These are phyloP conservation scores for Murraya paniculata DNA, from an alignment of 345 rosid species.

Conservation along the genomic window DNA sequence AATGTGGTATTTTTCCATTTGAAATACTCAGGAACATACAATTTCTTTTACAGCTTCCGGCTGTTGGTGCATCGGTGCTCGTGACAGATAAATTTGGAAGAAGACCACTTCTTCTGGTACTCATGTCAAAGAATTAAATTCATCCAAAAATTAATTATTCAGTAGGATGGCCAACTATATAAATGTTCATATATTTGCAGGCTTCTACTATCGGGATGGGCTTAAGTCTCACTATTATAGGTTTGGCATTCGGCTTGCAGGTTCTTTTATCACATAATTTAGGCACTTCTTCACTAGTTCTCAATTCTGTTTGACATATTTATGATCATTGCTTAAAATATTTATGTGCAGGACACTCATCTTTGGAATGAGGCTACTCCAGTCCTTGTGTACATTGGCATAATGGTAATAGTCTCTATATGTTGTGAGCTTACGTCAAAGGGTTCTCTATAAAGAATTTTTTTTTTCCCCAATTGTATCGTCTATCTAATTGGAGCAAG, in stretches of 20 bases:
- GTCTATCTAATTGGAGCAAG: no score
- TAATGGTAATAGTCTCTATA: neutral
- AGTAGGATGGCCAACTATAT: no score
- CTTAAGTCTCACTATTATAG: slow-evolving; percentile 22
- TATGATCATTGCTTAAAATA: neutral
- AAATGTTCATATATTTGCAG: slow-evolving; percentile 5
- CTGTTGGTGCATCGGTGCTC: neutral
- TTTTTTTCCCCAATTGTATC: no score
- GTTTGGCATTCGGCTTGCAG: slow-evolving; percentile 35
- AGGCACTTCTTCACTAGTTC: neutral
- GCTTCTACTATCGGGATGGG: slow-evolving; percentile 22
- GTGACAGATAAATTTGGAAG: slow-evolving; percentile 30
- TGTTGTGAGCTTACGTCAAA: no score
- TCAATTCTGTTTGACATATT: neutral
- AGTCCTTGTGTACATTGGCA: slow-evolving; percentile 26
- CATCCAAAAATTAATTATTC: neutral
- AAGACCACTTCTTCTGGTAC: slow-evolving; percentile 35
- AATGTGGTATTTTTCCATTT: neutral
- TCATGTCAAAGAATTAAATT: neutral
- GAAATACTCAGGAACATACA: neutral
- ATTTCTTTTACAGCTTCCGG: slow-evolving; percentile 20
- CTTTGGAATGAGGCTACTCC: slow-evolving; percentile 22
- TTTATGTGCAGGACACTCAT: slow-evolving; percentile 22
- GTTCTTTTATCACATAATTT: slow-evolving; percentile 5
- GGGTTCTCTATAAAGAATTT: no score